Evolutionary conservation across 1,284 basidiomycete species (phyloP).

Genomic region (Hemileia vastatrix): DNA sequence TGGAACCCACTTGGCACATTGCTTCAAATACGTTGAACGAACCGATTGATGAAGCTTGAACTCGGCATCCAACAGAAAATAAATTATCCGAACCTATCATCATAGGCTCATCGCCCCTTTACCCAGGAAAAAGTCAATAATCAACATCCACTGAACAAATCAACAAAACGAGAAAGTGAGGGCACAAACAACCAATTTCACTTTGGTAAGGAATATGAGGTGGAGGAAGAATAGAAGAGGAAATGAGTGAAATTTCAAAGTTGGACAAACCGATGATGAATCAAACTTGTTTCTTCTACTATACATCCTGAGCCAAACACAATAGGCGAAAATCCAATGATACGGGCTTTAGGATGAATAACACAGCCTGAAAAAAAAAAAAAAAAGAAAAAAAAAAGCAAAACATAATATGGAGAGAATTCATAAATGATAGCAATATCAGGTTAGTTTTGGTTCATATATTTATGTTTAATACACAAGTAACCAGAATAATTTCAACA

Average conservation of each 20-base stretch:
- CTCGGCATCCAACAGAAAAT: slow-evolving; percentile 20
- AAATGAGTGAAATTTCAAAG: too few species aligned
- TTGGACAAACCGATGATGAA: slow-evolving; percentile 11
- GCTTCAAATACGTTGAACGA: slow-evolving; percentile 13
- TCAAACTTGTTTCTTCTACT: slow-evolving; percentile 17
- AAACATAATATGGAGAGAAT: too few species aligned
- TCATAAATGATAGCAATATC: too few species aligned
- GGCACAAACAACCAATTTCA: background rate
- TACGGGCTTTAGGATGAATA: slow-evolving; percentile 14
- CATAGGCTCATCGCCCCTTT: slow-evolving; percentile 9
- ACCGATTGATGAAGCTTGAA: slow-evolving; percentile 13
- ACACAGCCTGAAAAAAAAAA: slow-evolving; percentile 6
- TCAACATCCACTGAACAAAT: background rate
- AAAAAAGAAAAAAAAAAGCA: background rate
- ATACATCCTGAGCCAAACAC: slow-evolving; percentile 21
- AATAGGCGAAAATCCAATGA: slow-evolving; percentile 18
- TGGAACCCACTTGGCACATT: slow-evolving; percentile 8
- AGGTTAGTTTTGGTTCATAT: background rate
- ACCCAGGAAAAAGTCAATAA: background rate
- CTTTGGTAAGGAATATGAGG: too few species aligned
- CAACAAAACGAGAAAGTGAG: background rate
- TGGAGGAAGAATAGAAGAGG: too few species aligned
- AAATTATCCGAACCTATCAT: slow-evolving; percentile 11
- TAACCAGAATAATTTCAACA: background rate
- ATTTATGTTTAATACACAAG: background rate